Base-by-base conservation (phyloP, 306 rosid species). In the Gastrolobium villosum region DNA sequence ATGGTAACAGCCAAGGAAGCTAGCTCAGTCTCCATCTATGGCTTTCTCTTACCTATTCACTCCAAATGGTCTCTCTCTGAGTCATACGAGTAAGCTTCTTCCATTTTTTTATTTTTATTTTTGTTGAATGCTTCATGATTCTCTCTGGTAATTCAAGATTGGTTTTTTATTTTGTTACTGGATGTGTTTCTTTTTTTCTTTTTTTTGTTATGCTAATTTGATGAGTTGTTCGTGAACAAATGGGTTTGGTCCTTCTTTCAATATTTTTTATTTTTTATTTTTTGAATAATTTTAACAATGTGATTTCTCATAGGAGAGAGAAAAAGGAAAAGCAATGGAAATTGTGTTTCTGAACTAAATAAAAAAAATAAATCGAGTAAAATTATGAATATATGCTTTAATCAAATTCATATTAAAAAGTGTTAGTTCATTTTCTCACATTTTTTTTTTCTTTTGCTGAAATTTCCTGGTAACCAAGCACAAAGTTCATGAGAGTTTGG, bases 21-120 rank as follows among this genome's bases (percentile, higher is more conserved):
- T 9, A 75, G 76, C 82, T 72, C 84, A 1, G 83, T 94, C 69
- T 59, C 82, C 66, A 64, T 94, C 77, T 88, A 87, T 66, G 95
- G 95, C 48, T 87, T 92, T 74, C 65, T 53, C 10, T 82, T 92
- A 1, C 92, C 97, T 9, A 71, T 95, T 67, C 83, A 81, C 61
- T 91, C 99, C 64, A 89, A 89, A 67, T 95, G 99, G 99, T 89
- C 97, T 28, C 88, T 88, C 74, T 79, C 99, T 10, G 79, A 86
- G 46, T 88, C 97, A 1, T 91, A 87, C 73, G 88, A 84, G 97
- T 94, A 85, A 84, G 89, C 40, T 67, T 70, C 79, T 39, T 72
- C 14, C 55, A 4, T 26, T 43, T 15, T 11, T 9, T 10, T 26
- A 4, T 26, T 43, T 15, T 11, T 9, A 6, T 26, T 34, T 41